These are phyloP conservation scores for Apocynum venetum DNA, from an alignment of 257 asterid genomes.

Conservation along the genomic window DNA sequence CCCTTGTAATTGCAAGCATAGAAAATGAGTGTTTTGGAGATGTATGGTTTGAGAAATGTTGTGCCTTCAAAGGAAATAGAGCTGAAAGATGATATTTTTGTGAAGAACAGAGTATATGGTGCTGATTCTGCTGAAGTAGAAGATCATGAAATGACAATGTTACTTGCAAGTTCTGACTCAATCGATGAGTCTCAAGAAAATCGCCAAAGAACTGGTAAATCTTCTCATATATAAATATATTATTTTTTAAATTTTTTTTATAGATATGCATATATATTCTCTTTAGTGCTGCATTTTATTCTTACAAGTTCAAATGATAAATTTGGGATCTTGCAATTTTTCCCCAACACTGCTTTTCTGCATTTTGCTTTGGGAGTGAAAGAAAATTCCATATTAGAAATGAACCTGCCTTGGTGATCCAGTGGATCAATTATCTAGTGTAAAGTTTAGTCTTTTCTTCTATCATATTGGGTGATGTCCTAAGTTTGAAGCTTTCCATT, in stretches of 20 bases:
- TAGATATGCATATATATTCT: background rate
- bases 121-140: background rate
- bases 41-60: background rate
- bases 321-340: background rate
- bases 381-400: background rate
- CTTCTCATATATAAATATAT: background rate
- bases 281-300: background rate
- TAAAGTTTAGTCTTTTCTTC: background rate
- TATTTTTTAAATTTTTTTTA: too few relatives aligned
- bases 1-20: background rate
- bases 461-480: background rate
- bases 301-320: background rate
- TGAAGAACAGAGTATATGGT: background rate
- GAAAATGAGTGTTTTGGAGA: background rate
- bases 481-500: background rate
- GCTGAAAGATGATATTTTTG: background rate
- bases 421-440: background rate
- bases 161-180: background rate
- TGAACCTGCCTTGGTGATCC: background rate
- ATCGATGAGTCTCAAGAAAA: background rate
- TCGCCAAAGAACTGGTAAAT: slow-evolving; percentile 10
- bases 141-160: slow-evolving; percentile 3
- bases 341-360: background rate
- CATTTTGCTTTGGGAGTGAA: background rate
- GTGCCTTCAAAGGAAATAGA: background rate